Evolutionary conservation across 2,329 filamentous ascomycete species (phyloP).

Genomic region (Claviceps spartinae): DNA sequence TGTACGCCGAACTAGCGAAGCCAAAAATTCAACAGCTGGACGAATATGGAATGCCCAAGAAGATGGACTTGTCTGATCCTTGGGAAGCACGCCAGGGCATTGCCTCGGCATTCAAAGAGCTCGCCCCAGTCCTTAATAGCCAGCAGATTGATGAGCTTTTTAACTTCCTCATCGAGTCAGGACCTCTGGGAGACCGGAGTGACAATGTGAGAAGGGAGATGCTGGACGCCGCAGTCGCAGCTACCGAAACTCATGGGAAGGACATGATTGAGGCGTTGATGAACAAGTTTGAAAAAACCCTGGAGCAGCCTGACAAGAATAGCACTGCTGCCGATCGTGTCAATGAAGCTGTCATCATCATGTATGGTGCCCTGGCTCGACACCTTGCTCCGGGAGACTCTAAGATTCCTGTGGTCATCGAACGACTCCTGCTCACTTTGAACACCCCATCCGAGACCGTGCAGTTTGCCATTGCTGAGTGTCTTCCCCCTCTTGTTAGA

Average conservation of each 20-base stretch:
- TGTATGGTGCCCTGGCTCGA: conserved; percentile 85
- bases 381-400: conserved; percentile 76
- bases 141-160: conserved; percentile 65
- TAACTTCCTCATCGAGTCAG: conserved; percentile 70
- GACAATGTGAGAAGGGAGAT: conserved; percentile 70
- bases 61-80: conserved; percentile 72
- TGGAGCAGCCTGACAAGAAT: conserved; percentile 75
- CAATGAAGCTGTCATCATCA: conserved; percentile 93
- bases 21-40: conserved; percentile 74
- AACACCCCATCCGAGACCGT: conserved; percentile 94
- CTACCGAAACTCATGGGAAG: conserved; percentile 72
- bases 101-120: conserved; percentile 72
- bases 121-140: conserved; percentile 56
- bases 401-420: conserved; percentile 78
- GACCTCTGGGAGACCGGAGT: conserved; percentile 76
- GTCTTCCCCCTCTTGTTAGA: conserved; percentile 77
- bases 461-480: conserved; percentile 91
- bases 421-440: conserved; percentile 71
- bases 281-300: conserved; percentile 75
- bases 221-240: conserved; percentile 73
- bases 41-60: conserved; percentile 87
- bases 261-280: conserved; percentile 78
- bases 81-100: conserved; percentile 90
- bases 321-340: conserved; percentile 75
- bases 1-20: conserved; percentile 69